Evolutionary conservation across 1,284 basidiomycete species (phyloP).

Genomic region (Rhodotorula sp.): DNA sequence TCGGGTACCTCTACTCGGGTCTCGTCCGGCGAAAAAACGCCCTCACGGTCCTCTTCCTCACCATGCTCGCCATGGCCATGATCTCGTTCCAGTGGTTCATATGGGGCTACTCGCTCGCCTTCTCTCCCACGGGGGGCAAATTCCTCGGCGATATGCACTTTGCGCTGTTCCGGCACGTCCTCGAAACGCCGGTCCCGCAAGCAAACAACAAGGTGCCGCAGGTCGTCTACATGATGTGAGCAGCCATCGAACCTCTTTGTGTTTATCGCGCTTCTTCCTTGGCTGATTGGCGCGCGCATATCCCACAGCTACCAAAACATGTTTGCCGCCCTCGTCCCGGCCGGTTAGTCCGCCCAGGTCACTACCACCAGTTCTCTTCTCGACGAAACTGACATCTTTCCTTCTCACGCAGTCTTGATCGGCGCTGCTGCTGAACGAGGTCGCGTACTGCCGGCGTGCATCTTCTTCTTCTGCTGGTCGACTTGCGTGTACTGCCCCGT

Average conservation of each 20-base stretch:
- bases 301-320: constrained; percentile 78
- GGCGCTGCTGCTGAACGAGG: constrained; percentile 81
- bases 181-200: constrained; percentile 69
- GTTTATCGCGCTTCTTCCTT: constrained; percentile 58
- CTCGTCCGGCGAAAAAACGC: constrained; percentile 60
- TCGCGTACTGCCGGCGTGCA: constrained; percentile 78
- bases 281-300: constrained; percentile 61
- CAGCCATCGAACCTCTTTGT: neutral
- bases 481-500: constrained; percentile 43
- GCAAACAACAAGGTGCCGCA: constrained; percentile 56
- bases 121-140: constrained; percentile 59
- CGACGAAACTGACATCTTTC: neutral
- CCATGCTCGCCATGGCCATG: constrained; percentile 60
- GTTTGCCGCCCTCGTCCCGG: constrained; percentile 71
- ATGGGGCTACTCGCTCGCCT: constrained; percentile 50
- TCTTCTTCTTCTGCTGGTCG: constrained; percentile 80
- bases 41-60: constrained; percentile 55
- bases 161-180: constrained; percentile 62
- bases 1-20: constrained; percentile 81
- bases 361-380: neutral
- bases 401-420: constrained; percentile 60
- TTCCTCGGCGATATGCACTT: constrained; percentile 72
- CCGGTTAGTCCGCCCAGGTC: constrained; percentile 26
- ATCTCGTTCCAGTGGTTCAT: constrained; percentile 59
- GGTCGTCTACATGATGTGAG: constrained; percentile 48